phyloP scores from a whole-genome alignment of 768 basidiomycete species.

The Suillus sp. region DNA sequence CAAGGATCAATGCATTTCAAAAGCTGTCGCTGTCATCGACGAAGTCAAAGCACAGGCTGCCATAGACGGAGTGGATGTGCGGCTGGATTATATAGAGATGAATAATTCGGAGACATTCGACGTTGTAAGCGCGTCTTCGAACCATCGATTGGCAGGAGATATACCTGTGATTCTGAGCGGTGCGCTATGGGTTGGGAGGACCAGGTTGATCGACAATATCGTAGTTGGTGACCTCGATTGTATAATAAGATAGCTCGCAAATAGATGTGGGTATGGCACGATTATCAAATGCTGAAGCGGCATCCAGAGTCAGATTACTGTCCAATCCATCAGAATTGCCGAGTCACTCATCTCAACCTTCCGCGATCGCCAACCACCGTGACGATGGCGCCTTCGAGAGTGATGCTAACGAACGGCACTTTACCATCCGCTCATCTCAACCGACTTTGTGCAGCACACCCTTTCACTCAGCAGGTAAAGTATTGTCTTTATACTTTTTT shows the following conservation, averaged over 20 bases:
- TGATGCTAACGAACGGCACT: constrained; percentile 24
- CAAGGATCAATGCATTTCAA: constrained; percentile 50
- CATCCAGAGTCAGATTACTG: neutral
- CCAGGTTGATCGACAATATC: constrained; percentile 92
- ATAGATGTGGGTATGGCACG: neutral
- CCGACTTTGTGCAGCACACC: constrained; percentile 43
- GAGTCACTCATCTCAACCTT: neutral
- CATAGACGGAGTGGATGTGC: constrained; percentile 51
- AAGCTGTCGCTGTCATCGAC: constrained; percentile 46
- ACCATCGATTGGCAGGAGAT: constrained; percentile 31
- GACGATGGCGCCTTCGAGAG: constrained; percentile 22
- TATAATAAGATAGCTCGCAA: constrained; percentile 11
- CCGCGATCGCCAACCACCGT: neutral
- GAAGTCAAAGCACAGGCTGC: constrained; percentile 32
- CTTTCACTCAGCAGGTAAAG: constrained; percentile 57
- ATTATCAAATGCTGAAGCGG: neutral
- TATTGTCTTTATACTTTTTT: constrained; percentile 3
- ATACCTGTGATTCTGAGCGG: constrained; percentile 74
- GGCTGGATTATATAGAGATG: constrained; percentile 85
- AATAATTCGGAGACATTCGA: constrained; percentile 82
- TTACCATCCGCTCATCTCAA: constrained; percentile 33
- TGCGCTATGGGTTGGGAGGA: constrained; percentile 82
- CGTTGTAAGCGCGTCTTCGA: constrained; percentile 42
- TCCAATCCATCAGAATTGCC: neutral
- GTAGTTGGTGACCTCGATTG: constrained; percentile 57